These are phyloP conservation scores for Globisporangium nagaii DNA, from an alignment of 352 stramenopile genomes.

Conservation along the genomic window DNA sequence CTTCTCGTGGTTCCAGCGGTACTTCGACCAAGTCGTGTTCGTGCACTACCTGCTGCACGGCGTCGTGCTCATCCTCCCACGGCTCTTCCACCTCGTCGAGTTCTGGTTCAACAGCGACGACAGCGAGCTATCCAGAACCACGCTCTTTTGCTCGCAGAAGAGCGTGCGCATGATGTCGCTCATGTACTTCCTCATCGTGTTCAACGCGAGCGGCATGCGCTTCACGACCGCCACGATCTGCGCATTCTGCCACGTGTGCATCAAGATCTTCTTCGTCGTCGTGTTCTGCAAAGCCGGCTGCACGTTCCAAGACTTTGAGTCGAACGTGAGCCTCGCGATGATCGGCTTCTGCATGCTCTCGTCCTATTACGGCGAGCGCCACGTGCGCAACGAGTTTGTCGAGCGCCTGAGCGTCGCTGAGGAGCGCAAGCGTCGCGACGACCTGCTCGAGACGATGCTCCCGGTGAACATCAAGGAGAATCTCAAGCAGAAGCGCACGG, in stretches of 20 bases:
- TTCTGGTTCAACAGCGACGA: constrained; percentile 23
- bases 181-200: constrained; percentile 53
- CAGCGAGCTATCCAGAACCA: constrained; percentile 9
- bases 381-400: constrained; percentile 64
- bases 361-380: constrained; percentile 55
- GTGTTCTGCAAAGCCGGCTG: constrained; percentile 38
- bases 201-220: constrained; percentile 61
- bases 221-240: constrained; percentile 57
- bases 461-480: constrained; percentile 73
- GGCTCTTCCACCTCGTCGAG: constrained; percentile 32
- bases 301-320: constrained; percentile 44
- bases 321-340: constrained; percentile 43
- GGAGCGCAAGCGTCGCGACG: constrained; percentile 61
- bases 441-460: constrained; percentile 72
- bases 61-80: constrained; percentile 40
- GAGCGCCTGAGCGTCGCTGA: constrained; percentile 51
- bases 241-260: constrained; percentile 32
- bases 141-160: constrained; percentile 52
- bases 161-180: constrained; percentile 49
- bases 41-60: constrained; percentile 44
- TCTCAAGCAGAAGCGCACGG: constrained; percentile 62
- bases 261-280: constrained; percentile 43
- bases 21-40: constrained; percentile 50
- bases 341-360: constrained; percentile 65
- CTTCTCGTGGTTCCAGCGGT: constrained; percentile 31